phyloP scores from a whole-genome alignment of 768 basidiomycete species.

The Coprinopsis cinerea region DNA sequence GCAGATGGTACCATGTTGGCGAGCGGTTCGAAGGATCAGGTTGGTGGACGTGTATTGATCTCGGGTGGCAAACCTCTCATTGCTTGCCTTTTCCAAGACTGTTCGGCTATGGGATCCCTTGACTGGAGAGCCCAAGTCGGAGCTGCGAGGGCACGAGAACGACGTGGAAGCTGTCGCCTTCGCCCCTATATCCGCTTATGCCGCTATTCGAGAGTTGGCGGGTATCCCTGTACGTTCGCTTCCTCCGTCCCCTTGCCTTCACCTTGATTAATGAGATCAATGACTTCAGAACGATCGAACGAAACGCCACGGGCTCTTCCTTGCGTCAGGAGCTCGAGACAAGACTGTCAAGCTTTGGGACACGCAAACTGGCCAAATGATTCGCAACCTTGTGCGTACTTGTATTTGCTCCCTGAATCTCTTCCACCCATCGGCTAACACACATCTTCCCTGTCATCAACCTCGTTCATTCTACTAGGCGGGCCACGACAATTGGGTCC shows the following conservation, averaged over 20 bases:
- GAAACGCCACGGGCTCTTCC: conserved; percentile 51
- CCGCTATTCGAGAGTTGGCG: conserved; percentile 71
- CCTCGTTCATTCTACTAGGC: conserved; percentile 29
- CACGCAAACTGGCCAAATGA: conserved; percentile 69
- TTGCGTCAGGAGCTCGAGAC: conserved; percentile 83
- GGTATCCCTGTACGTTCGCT: conserved; percentile 53
- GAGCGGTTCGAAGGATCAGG: conserved; percentile 86
- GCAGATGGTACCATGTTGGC: conserved; percentile 69
- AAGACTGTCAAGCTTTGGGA: conserved; percentile 94
- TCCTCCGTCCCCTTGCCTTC: conserved; percentile 2
- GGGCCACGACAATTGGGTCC: conserved; percentile 89
- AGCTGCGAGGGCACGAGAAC: conserved; percentile 84
- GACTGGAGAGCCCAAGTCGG: conserved; percentile 72
- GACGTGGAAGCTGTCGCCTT: conserved; percentile 80
- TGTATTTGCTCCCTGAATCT: conserved; percentile 1
- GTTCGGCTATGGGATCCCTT: conserved; percentile 69
- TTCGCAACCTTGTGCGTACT: conserved; percentile 62
- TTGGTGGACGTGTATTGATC: conserved; percentile 34
- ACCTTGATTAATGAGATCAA: too few species aligned
- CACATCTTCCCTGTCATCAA: too few species aligned
- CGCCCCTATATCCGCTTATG: conserved; percentile 69
- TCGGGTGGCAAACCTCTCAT: too few species aligned
- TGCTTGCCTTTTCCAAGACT: conserved; percentile 43
- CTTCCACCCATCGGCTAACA: too few species aligned
- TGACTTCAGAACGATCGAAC: conserved; percentile 39